These are phyloP conservation scores for Smithsoniella earleae DNA, from an alignment of 163 green algal species.

Conservation along the genomic window DNA sequence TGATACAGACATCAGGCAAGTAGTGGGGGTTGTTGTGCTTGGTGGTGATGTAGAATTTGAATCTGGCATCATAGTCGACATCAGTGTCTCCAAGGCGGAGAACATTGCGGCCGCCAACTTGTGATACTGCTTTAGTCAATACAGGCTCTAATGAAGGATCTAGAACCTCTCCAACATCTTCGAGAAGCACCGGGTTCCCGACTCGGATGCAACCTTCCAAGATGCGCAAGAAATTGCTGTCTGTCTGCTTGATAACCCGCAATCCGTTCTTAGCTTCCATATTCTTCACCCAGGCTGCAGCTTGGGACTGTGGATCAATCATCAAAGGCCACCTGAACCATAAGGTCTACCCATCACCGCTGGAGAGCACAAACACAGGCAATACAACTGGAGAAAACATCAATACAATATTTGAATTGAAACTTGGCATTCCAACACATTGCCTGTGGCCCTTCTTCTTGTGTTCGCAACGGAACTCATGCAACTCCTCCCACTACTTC, in stretches of 20 bases:
- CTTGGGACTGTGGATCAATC: slow-evolving; percentile 74
- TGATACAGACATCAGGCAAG: slow-evolving; percentile 79
- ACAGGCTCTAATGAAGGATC: slow-evolving; percentile 70
- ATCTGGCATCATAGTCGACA: slow-evolving; percentile 71
- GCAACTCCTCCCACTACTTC: too few species aligned
- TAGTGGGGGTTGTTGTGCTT: slow-evolving; percentile 80
- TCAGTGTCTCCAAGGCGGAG: slow-evolving; percentile 67
- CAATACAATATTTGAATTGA: too few species aligned
- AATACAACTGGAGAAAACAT: too few species aligned
- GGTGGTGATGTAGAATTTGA: slow-evolving; percentile 72
- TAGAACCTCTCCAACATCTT: slow-evolving; percentile 66
- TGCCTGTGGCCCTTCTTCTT: too few species aligned
- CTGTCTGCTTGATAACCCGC: slow-evolving; percentile 61
- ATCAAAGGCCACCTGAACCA: slow-evolving; percentile 76
- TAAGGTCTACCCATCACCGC: too few species aligned
- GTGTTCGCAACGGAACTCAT: too few species aligned
- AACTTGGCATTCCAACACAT: too few species aligned
- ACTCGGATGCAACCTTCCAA: slow-evolving; percentile 69
- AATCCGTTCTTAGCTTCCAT: slow-evolving; percentile 69
- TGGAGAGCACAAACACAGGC: too few species aligned
- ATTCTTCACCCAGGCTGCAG: slow-evolving; percentile 71
- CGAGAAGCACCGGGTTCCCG: slow-evolving; percentile 57
- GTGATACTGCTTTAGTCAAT: slow-evolving; percentile 57
- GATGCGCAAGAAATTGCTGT: slow-evolving; percentile 59
- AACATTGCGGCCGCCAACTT: slow-evolving; percentile 46